Percentiles rank a stretch among this genome's conserved stretches.
phyloP scores from a whole-genome alignment of 2,329 filamentous ascomycete species.

The Alternaria alternata region DNA sequence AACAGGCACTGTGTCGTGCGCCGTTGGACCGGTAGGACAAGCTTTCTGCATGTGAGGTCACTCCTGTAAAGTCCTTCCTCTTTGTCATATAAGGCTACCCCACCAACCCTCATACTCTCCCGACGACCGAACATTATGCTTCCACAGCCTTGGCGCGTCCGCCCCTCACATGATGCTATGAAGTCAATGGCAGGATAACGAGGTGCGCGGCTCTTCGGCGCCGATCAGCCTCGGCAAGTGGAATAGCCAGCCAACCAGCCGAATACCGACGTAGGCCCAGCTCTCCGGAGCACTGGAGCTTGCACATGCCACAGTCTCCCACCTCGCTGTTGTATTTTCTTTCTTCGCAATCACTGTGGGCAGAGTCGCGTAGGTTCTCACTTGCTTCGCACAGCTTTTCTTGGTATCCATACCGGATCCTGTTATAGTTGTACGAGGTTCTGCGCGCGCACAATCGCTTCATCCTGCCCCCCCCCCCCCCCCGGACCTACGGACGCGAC shows the following conservation, averaged over 20 bases:
- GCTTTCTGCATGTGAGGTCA: background rate
- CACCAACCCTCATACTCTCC: background rate
- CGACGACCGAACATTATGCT: background rate
- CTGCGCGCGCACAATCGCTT: conserved; percentile 14
- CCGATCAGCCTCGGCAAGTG: conserved; percentile 34
- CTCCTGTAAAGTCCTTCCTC: too few relatives aligned
- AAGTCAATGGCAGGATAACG: background rate
- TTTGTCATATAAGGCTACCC: background rate
- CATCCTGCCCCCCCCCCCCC: background rate
- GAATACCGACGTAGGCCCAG: conserved; percentile 35
- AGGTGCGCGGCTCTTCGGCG: conserved; percentile 16
- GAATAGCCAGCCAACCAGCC: conserved; percentile 14
- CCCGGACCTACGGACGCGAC: conserved; percentile 1
- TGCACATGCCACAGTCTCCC: conserved; percentile 32
- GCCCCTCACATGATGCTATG: background rate
- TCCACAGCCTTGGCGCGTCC: background rate
- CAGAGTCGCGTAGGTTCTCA: background rate
- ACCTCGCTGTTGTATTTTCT: conserved; percentile 16
- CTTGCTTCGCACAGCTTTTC: conserved; percentile 5
- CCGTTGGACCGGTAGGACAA: background rate
- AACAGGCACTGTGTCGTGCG: too few relatives aligned
- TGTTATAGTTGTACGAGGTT: too few relatives aligned
- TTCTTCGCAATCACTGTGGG: conserved; percentile 1
- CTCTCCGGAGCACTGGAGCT: conserved; percentile 39
- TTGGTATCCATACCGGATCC: background rate